Evolutionary conservation across 192 early-diverging fungal genomes (phyloP).

Genomic region (Coemansia sp.): DNA sequence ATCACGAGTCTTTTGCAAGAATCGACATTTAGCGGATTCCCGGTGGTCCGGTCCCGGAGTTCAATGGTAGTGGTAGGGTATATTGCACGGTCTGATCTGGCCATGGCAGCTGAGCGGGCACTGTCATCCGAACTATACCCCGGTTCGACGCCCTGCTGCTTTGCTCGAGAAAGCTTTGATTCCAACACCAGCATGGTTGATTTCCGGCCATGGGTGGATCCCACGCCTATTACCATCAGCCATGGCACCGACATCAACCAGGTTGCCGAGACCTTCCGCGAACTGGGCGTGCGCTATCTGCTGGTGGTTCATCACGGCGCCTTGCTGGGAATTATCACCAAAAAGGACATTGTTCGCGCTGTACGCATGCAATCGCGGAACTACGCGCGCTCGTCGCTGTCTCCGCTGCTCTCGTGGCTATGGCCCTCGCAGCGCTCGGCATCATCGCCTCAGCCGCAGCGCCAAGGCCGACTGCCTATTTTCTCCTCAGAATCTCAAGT

Average conservation of each 20-base stretch:
- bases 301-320: slow-evolving; percentile 59
- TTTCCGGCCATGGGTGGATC: slow-evolving; percentile 67
- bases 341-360: slow-evolving; percentile 64
- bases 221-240: slow-evolving; percentile 63
- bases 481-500: slow-evolving; percentile 32
- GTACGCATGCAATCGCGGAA: slow-evolving; percentile 48
- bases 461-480: not conserved
- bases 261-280: slow-evolving; percentile 66
- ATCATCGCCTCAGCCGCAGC: slow-evolving; percentile 5
- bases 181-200: slow-evolving; percentile 35
- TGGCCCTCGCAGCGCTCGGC: not conserved
- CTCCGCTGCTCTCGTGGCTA: slow-evolving; percentile 10
- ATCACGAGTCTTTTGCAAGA: slow-evolving; percentile 46
- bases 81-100: slow-evolving; percentile 61
- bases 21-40: slow-evolving; percentile 68
- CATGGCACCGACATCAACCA: slow-evolving; percentile 62
- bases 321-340: slow-evolving; percentile 66
- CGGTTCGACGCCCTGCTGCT: slow-evolving; percentile 32
- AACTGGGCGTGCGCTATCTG: slow-evolving; percentile 66
- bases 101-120: slow-evolving; percentile 30
- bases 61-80: slow-evolving; percentile 69
- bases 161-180: not conserved
- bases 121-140: slow-evolving; percentile 20
- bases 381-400: slow-evolving; percentile 20
- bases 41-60: slow-evolving; percentile 59